Percentiles rank a stretch among this genome's conserved stretches.
Conservation (phyloP, 2,329 filamentous ascomycete genomes). For the Epichloe elymi region DNA sequence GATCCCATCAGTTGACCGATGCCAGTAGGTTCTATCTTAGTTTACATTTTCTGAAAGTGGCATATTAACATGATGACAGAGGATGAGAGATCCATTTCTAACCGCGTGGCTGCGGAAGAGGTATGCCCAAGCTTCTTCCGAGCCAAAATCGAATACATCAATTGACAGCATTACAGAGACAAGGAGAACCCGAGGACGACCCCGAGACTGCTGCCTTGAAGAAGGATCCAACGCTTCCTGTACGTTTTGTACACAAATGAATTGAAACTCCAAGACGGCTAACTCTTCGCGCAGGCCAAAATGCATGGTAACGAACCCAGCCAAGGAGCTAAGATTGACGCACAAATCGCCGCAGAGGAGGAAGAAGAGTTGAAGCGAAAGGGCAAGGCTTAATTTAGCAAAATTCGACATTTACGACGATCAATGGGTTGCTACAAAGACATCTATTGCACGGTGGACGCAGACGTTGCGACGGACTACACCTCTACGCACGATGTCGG, state of each 20-base stretch:
- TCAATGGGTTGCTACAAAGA: neutral
- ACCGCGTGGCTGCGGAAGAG: constrained; percentile 53
- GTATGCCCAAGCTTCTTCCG: constrained; percentile 19
- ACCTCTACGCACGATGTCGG: too few species aligned
- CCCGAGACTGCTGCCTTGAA: constrained; percentile 30
- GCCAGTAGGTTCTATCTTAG: constrained; percentile 42
- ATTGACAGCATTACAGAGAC: constrained; percentile 14
- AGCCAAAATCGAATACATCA: neutral
- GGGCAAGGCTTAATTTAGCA: constrained; percentile 17
- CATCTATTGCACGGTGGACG: neutral
- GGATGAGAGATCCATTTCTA: constrained; percentile 59
- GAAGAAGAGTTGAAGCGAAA: constrained; percentile 50
- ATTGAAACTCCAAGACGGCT: neutral
- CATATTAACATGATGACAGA: constrained; percentile 27
- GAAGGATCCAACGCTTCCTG: constrained; percentile 48
- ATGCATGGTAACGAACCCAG: constrained; percentile 62
- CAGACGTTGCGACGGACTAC: too few species aligned
- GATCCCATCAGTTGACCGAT: constrained; percentile 57
- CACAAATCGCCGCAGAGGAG: constrained; percentile 55
- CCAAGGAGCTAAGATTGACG: constrained; percentile 58
- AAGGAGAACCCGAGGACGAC: constrained; percentile 32
- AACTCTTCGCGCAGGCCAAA: constrained; percentile 33
- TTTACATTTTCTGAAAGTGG: too few species aligned
- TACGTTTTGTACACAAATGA: constrained; percentile 18
- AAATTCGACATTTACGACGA: neutral